phyloP scores from a whole-genome alignment of 2,329 filamentous ascomycete species.

The Calonectria crousiana region DNA sequence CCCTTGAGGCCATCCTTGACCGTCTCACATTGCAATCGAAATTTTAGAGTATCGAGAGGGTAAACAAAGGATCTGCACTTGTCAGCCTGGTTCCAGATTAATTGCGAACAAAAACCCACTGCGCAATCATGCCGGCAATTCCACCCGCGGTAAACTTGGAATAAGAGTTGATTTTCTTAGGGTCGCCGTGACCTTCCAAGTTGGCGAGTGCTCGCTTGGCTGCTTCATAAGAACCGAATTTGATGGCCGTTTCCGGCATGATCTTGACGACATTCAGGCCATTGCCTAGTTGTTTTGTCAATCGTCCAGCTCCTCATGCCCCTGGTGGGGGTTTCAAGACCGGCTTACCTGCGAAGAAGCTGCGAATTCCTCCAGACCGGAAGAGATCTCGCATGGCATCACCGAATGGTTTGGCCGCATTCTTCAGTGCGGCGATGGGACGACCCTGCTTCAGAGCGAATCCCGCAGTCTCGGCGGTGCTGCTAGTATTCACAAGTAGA shows the following conservation, averaged over 20 bases:
- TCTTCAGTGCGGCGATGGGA: slow-evolving; percentile 72
- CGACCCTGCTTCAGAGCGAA: slow-evolving; percentile 78
- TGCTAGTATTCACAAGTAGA: slow-evolving; percentile 87
- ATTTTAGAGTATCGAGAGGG: slow-evolving; percentile 87
- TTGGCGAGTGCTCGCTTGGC: slow-evolving; percentile 88
- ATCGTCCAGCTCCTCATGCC: not conserved
- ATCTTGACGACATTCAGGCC: slow-evolving; percentile 97
- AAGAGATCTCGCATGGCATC: slow-evolving; percentile 84
- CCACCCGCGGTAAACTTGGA: slow-evolving; percentile 95
- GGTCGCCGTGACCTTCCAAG: slow-evolving; percentile 88
- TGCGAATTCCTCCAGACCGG: slow-evolving; percentile 86
- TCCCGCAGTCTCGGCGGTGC: slow-evolving; percentile 64
- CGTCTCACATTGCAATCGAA: slow-evolving; percentile 91
- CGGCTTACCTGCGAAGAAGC: slow-evolving; percentile 88
- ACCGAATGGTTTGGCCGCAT: slow-evolving; percentile 76
- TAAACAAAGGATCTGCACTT: slow-evolving; percentile 84
- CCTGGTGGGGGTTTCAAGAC: not conserved
- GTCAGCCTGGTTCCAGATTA: slow-evolving; percentile 21
- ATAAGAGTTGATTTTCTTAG: slow-evolving; percentile 81
- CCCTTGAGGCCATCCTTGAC: slow-evolving; percentile 87
- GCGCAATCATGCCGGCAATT: slow-evolving; percentile 91
- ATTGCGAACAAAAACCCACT: slow-evolving; percentile 66
- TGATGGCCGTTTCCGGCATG: slow-evolving; percentile 98
- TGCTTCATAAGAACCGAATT: slow-evolving; percentile 97
- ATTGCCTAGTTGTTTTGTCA: slow-evolving; percentile 74